Evolutionary conservation across 73 alveolate genomes (phyloP).

Genomic region (Durusdinium trenchii): DNA sequence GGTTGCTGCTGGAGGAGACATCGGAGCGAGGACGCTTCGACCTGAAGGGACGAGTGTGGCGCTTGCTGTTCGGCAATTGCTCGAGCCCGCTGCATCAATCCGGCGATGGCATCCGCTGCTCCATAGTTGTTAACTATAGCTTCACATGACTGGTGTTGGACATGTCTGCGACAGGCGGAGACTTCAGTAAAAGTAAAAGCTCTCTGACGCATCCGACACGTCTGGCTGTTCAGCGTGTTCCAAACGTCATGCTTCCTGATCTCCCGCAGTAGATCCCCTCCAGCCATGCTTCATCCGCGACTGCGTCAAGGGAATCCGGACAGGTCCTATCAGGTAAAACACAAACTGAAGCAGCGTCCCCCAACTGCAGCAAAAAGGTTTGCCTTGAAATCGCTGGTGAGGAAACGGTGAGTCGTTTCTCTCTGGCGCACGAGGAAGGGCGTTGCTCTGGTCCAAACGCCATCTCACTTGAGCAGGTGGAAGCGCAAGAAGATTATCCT

Average conservation of each 20-base stretch:
- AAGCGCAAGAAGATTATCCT: no score
- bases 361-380: no score
- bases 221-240: neutral
- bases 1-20: no score
- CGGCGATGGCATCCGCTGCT: slow-evolving; percentile 12
- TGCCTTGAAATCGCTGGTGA: no score
- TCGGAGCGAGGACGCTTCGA: slow-evolving; percentile 36
- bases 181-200: neutral
- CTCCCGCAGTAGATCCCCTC: slow-evolving; percentile 37
- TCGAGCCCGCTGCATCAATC: no score
- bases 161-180: slow-evolving; percentile 55
- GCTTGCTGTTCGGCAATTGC: no score
- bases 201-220: neutral
- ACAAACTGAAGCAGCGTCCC: neutral
- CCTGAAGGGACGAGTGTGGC: no score
- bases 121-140: slow-evolving; percentile 1
- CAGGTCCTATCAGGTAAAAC: neutral
- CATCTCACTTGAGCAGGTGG: no score
- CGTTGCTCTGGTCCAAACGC: no score
- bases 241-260: neutral
- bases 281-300: neutral
- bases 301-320: neutral
- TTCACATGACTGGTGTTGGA: slow-evolving; percentile 4
- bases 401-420: no score
- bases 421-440: no score